A percentile compares a stretch with the other conserved stretches of the same genome.
Conservation (phyloP, 1,284 basidiomycete species). For the Austroboletus sp. region DNA sequence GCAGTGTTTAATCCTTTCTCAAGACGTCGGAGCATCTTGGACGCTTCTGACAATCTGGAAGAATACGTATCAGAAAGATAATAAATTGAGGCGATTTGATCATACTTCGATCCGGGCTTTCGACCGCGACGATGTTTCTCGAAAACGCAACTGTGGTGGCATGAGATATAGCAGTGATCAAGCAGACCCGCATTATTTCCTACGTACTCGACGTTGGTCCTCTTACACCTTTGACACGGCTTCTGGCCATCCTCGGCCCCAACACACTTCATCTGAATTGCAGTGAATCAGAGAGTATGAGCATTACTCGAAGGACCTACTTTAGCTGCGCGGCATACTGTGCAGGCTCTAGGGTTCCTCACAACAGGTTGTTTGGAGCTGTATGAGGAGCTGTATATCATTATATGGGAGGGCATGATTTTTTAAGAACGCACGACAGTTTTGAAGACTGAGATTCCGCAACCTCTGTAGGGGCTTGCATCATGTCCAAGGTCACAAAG, state of each 20-base stretch:
- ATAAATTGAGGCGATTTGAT: slow-evolving; percentile 8
- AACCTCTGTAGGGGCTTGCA: slow-evolving; percentile 27
- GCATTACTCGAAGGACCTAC: slow-evolving; percentile 34
- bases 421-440: slow-evolving; percentile 18
- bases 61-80: slow-evolving; percentile 10
- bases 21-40: slow-evolving; percentile 76
- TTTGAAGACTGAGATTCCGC: slow-evolving; percentile 31
- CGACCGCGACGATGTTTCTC: slow-evolving; percentile 80
- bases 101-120: slow-evolving; percentile 81
- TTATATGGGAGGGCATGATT: slow-evolving; percentile 7
- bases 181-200: slow-evolving; percentile 17
- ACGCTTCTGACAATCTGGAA: slow-evolving; percentile 70
- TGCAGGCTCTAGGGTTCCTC: slow-evolving; percentile 70
- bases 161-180: slow-evolving; percentile 14
- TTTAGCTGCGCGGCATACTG: slow-evolving; percentile 76
- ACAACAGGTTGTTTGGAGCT: slow-evolving; percentile 53
- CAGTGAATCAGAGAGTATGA: slow-evolving; percentile 16
- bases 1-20: slow-evolving; percentile 75
- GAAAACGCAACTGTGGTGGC: slow-evolving; percentile 57
- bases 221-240: slow-evolving; percentile 72
- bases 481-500: slow-evolving; percentile 20
- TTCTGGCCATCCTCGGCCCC: slow-evolving; percentile 73
- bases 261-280: slow-evolving; percentile 74
- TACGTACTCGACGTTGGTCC: slow-evolving; percentile 63
- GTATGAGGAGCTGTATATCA: slow-evolving; percentile 6